Evolutionary conservation across 768 basidiomycete genomes (phyloP).

Genomic region (Roridomyces roridus): DNA sequence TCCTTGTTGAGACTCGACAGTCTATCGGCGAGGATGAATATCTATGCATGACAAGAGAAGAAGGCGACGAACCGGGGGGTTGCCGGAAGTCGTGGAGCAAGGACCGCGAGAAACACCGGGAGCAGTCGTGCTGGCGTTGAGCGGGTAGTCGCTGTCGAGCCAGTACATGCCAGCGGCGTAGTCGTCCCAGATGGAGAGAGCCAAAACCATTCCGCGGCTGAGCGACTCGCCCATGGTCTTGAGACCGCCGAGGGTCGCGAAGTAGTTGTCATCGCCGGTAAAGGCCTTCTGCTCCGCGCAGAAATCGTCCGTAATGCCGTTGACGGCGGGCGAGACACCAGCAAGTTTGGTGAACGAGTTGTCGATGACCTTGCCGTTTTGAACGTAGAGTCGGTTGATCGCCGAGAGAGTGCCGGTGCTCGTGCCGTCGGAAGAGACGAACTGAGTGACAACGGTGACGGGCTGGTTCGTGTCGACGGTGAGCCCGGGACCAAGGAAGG

Average conservation of each 20-base stretch:
- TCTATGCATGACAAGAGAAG: not conserved
- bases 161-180: constrained; percentile 39
- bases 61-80: constrained; percentile 31
- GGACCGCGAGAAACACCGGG: constrained; percentile 26
- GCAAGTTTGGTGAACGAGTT: constrained; percentile 45
- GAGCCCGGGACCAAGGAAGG: constrained; percentile 52
- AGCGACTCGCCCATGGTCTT: constrained; percentile 42
- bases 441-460: constrained; percentile 64
- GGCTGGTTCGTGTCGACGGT: constrained; percentile 55
- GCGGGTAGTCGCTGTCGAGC: constrained; percentile 39
- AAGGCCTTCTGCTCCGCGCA: constrained; percentile 48
- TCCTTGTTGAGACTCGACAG: constrained; percentile 35
- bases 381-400: constrained; percentile 52
- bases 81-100: constrained; percentile 35
- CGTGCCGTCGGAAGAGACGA: constrained; percentile 46
- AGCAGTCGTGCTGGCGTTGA: constrained; percentile 21
- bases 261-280: constrained; percentile 51
- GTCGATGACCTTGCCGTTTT: constrained; percentile 48
- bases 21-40: not conserved
- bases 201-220: constrained; percentile 49
- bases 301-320: constrained; percentile 49
- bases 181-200: constrained; percentile 51
- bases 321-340: constrained; percentile 35
- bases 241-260: constrained; percentile 48
- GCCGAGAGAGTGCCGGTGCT: constrained; percentile 44